Percentiles rank a stretch among this genome's conserved stretches.
Conservation (phyloP, 208 protist genomes). For the Leptomonas seymouri region DNA sequence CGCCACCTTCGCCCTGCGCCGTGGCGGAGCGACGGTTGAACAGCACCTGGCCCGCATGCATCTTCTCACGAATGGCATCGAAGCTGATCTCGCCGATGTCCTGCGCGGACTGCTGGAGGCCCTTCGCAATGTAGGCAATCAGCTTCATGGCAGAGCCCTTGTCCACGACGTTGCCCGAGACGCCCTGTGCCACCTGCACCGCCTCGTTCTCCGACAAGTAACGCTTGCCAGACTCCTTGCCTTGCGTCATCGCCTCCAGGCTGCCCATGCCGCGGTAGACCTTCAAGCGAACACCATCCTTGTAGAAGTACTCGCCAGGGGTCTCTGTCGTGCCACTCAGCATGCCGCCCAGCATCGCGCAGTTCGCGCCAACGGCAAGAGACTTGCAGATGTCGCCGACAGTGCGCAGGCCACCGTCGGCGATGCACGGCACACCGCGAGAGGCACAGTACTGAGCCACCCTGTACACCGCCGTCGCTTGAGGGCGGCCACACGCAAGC, state of each 20-base stretch:
- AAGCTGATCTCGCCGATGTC: constrained; percentile 92
- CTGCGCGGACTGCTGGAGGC: constrained; percentile 93
- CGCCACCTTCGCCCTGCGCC: constrained; percentile 92
- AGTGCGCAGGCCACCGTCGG: constrained; percentile 94
- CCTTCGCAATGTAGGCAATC: constrained; percentile 90
- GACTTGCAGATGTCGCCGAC: constrained; percentile 97
- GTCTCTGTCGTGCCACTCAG: constrained; percentile 93
- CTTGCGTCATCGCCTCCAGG: constrained; percentile 95
- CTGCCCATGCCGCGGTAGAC: constrained; percentile 97
- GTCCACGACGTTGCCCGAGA: constrained; percentile 91
- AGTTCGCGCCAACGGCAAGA: constrained; percentile 91
- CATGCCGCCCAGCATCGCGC: constrained; percentile 91
- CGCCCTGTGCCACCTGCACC: constrained; percentile 94
- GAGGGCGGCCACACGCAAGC: constrained; percentile 94
- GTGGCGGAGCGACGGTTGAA: constrained; percentile 92
- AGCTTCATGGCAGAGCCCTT: constrained; percentile 90
- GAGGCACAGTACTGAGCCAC: constrained; percentile 86
- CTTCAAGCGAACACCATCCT: constrained; percentile 93
- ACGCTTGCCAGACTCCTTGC: constrained; percentile 86
- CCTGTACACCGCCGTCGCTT: constrained; percentile 96
- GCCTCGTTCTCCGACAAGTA: constrained; percentile 91
- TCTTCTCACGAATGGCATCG: constrained; percentile 74
- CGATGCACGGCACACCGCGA: constrained; percentile 93
- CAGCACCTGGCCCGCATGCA: constrained; percentile 92
- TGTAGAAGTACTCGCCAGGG: constrained; percentile 94